Base-by-base conservation (phyloP, 495 filamentous ascomycete species). In the Penicillium manginii region DNA sequence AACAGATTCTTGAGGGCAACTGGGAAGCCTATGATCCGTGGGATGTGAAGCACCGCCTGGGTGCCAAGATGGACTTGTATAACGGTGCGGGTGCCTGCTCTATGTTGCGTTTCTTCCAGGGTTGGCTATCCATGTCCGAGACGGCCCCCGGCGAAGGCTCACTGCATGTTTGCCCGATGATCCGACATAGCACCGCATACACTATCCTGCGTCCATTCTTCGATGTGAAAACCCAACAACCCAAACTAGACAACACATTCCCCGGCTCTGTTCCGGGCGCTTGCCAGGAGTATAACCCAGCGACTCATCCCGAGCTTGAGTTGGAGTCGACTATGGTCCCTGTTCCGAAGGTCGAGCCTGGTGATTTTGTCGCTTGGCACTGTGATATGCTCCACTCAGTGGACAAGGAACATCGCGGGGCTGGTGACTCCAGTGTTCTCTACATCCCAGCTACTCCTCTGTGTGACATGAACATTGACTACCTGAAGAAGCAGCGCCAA, bases 301-400 rank as follows among this genome's bases (percentile, higher is more conserved):
- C 77, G 2, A 77, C 89, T 37, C 92, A 96, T 65, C 92, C 92
- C 2, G 89, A 96, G 62, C 79, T 96, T 21, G 79, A 88, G 31
- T 81, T 96, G 3, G 74, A 82, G 39, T 43, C 56, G 19, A 88
- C 87, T 1, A 96, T 97, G 92, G 83, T 93, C 3, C 86, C 91
- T 57, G 77, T 94, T 1, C 92, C 92, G 1, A 72, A 78, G 18
- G 89, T 96, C 14, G 78, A 76, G 35, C 92, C 92, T 1, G 92
- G 92, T 2, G 92, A 96, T 67, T 96, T 88, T 68, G 92, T 97
- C 1, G 86, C 86, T 2, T 97, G 92, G 92, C 92, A 97, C 71
- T 96, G 92, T 64, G 92, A 96, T 50, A 58, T 86, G 70, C 83
- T 63, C 85, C 92, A 97, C 63, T 86, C 90, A 0, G 92, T 97